Evolutionary conservation across 352 stramenopile species (phyloP), one percentile per base, ranked within the genome.

Genomic region (Globisporangium nunn): DNA sequence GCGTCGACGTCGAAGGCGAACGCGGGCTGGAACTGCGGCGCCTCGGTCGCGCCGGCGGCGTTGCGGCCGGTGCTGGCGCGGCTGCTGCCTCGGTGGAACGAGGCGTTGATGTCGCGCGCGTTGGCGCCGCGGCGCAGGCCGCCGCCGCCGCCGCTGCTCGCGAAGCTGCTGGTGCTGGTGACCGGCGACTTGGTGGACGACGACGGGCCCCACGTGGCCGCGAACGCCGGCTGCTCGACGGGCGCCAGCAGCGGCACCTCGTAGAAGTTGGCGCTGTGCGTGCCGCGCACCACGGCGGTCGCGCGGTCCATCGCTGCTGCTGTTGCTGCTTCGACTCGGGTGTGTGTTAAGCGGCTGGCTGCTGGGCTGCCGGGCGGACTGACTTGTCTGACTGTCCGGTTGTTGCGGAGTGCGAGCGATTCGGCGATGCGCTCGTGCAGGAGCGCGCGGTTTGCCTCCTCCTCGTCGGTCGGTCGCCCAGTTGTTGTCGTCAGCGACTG

Each of bases 211-310:
- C 58, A 63, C 52, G 50, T 63, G 15, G 50, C 54, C 51, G 58
- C 58, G 37, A 63, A 63, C 28, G 50, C 44, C 35, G 58, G 51
- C 35, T 52, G 30, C 47, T 39, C 29, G 70, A 59, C 18, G 69
- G 23, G 52, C 14, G 67, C 60, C 47, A 80, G 61, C 39, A 56
- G 23, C 12, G 74, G 74, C 29, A 85, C 62, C 57, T 81, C 75
- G 64, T 85, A 85, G 56, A 80, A 85, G 48, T 85, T 85, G 57
- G 70, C 72, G 59, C 74, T 85, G 58, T 67, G 68, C 52, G 72
- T 78, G 52, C 72, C 75, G 65, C 74, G 74, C 70, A 85, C 67
- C 43, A 85, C 70, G 49, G 74, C 45, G 3, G 51, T 80, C 56
- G 70, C 70, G 29, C 61, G 40, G 37, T 85, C 74, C 58, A 81